phyloP scores from a whole-genome alignment of 495 filamentous ascomycete species.

The Cercophora newfieldiana region DNA sequence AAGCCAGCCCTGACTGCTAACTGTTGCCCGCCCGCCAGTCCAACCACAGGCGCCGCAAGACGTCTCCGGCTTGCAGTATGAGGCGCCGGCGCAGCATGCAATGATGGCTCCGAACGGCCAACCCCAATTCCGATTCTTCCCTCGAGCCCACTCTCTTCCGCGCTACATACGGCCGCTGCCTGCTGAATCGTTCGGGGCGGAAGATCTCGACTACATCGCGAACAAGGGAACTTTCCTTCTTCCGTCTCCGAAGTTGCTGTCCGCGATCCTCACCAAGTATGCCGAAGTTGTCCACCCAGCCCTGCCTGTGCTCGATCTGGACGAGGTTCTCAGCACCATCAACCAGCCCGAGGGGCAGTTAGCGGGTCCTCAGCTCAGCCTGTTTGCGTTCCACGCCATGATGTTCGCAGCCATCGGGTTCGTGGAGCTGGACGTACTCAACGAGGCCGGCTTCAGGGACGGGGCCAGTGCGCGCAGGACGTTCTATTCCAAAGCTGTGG shows the following conservation, averaged over 20 bases:
- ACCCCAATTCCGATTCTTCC: no score
- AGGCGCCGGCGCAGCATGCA: no score
- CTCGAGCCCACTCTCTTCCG: no score
- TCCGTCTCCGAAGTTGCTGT: background rate
- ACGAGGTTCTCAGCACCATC: slow-evolving; percentile 59
- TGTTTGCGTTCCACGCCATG: slow-evolving; percentile 77
- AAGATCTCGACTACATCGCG: background rate
- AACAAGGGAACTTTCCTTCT: background rate
- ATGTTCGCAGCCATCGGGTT: slow-evolving; percentile 82
- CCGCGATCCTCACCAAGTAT: background rate
- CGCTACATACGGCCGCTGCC: no score
- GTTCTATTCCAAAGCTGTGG: slow-evolving; percentile 78
- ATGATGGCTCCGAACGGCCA: no score
- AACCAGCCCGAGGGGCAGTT: slow-evolving; percentile 50
- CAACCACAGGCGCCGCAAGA: no score
- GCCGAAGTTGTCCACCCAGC: slow-evolving; percentile 35
- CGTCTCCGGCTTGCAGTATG: no score
- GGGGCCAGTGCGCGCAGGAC: slow-evolving; percentile 73
- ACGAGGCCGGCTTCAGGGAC: slow-evolving; percentile 65
- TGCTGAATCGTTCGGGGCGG: no score
- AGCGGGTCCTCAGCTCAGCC: slow-evolving; percentile 51
- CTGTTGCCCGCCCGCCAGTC: no score
- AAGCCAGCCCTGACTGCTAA: no score
- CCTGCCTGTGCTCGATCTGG: slow-evolving; percentile 64
- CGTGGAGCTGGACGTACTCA: slow-evolving; percentile 68